phyloP scores from a whole-genome alignment of 371 early-diverging fungal species.

The Mortierella sp. region DNA sequence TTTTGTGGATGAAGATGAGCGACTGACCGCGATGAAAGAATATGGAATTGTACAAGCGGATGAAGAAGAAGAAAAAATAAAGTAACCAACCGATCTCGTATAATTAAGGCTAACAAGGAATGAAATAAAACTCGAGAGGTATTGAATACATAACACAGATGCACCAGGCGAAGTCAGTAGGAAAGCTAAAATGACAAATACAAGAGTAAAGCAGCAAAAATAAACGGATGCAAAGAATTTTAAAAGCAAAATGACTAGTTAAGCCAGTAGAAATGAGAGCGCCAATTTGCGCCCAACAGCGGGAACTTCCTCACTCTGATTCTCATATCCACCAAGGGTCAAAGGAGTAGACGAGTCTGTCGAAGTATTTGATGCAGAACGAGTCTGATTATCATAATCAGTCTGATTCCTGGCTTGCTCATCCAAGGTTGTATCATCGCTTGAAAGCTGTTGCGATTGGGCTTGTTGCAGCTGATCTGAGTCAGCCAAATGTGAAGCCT shows the following conservation, averaged over 20 bases:
- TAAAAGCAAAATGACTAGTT: neutral
- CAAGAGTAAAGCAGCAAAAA: neutral
- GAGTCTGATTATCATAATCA: too few relatives aligned
- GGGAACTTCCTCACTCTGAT: slow-evolving; percentile 3
- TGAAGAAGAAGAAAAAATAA: slow-evolving; percentile 5
- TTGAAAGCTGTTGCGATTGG: neutral
- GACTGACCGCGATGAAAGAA: too few relatives aligned
- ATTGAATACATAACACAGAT: neutral
- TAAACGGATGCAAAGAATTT: neutral
- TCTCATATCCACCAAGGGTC: neutral
- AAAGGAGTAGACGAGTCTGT: too few relatives aligned
- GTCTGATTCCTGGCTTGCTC: neutral
- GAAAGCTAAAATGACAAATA: neutral
- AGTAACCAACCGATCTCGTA: neutral
- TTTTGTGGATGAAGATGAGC: too few relatives aligned
- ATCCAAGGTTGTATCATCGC: neutral
- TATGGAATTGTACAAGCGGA: neutral
- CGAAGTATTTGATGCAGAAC: too few relatives aligned
- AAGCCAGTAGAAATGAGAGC: slow-evolving; percentile 31
- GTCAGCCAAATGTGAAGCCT: neutral
- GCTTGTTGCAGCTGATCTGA: neutral
- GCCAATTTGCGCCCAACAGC: slow-evolving; percentile 22
- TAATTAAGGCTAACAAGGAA: neutral
- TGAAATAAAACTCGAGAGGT: neutral
- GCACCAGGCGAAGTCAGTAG: neutral